Percentiles rank a stretch among this genome's conserved stretches.
Conservation (phyloP, 1,284 basidiomycete genomes). For the Fomitopsis schrenkii region DNA sequence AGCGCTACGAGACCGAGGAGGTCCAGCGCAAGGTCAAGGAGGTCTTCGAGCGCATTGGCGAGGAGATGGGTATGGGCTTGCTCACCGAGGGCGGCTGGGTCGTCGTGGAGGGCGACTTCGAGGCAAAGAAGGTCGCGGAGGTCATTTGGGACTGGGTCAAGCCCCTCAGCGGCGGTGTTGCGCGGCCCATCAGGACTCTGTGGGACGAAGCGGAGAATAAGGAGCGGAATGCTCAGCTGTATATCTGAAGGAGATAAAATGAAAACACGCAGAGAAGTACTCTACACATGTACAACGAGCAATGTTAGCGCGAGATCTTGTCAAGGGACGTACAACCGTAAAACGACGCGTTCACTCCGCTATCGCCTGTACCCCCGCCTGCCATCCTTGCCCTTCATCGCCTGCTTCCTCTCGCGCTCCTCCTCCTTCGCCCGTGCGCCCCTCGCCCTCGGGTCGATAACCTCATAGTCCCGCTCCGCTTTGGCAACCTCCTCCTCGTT, state of each 20-base stretch:
- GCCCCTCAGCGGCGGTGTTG: constrained; percentile 33
- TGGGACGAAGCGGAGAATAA: constrained; percentile 35
- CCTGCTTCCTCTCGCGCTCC: constrained; percentile 60
- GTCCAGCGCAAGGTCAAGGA: constrained; percentile 69
- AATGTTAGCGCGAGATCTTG: background rate
- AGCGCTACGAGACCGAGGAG: constrained; percentile 83
- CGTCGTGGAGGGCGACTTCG: constrained; percentile 61
- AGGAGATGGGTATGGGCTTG: constrained; percentile 39
- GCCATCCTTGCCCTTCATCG: constrained; percentile 30
- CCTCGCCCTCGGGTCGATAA: constrained; percentile 75
- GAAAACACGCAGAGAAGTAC: background rate
- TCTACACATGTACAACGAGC: background rate
- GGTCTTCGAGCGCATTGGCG: constrained; percentile 61
- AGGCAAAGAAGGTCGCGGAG: constrained; percentile 51
- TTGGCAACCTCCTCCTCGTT: constrained; percentile 71
- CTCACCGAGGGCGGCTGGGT: constrained; percentile 44
- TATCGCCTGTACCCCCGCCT: constrained; percentile 25
- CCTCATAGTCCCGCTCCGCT: constrained; percentile 88
- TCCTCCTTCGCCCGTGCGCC: constrained; percentile 70
- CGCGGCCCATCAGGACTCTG: constrained; percentile 35
- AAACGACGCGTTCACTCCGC: background rate
- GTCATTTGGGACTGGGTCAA: constrained; percentile 55
- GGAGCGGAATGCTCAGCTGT: constrained; percentile 18
- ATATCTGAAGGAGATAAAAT: constrained; percentile 8
- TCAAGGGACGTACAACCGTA: background rate